These are phyloP conservation scores for Globisporangium cystogenes DNA, from an alignment of 352 stramenopile genomes.

Conservation along the genomic window DNA sequence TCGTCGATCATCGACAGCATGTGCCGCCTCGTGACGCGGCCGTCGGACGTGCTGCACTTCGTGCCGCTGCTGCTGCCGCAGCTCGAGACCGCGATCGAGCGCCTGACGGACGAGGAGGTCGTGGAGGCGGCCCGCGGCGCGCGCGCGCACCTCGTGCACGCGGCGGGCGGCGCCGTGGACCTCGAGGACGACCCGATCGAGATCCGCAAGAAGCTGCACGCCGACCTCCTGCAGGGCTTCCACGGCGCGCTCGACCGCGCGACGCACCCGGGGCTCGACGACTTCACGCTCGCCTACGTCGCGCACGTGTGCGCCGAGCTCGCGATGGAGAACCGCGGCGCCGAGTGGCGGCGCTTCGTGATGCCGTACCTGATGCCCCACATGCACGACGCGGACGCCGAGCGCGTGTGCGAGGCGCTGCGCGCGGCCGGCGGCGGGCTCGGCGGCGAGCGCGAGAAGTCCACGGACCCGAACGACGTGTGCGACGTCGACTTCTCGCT, in stretches of 20 bases:
- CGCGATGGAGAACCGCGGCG: conserved; percentile 79
- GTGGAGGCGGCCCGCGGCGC: conserved; percentile 92
- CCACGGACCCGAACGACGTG: conserved; percentile 93
- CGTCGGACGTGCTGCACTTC: conserved; percentile 95
- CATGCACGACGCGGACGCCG: conserved; percentile 45
- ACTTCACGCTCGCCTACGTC: conserved; percentile 88
- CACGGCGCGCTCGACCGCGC: conserved; percentile 45
- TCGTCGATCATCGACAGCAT: conserved; percentile 99
- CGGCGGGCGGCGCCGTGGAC: conserved; percentile 90
- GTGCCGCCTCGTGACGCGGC: conserved; percentile 98
- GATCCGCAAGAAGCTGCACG: conserved; percentile 62
- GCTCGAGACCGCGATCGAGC: conserved; percentile 89
- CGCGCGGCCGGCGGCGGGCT: conserved; percentile 46
- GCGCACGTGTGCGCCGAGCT: conserved; percentile 82
- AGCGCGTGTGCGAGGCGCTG: conserved; percentile 44
- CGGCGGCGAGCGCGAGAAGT: conserved; percentile 55
- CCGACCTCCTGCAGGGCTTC: conserved; percentile 38
- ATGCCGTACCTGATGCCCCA: conserved; percentile 49
- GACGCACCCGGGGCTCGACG: conserved; percentile 85
- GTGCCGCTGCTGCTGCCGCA: conserved; percentile 96
- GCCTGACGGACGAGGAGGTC: conserved; percentile 94
- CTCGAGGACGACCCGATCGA: conserved; percentile 91
- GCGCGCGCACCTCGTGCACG: conserved; percentile 93
- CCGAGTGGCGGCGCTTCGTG: conserved; percentile 41
- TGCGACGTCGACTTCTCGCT: conserved; percentile 99